These are phyloP conservation scores for Pelargonium australe DNA, from an alignment of 441 rosid genomes.

Conservation along the genomic window DNA sequence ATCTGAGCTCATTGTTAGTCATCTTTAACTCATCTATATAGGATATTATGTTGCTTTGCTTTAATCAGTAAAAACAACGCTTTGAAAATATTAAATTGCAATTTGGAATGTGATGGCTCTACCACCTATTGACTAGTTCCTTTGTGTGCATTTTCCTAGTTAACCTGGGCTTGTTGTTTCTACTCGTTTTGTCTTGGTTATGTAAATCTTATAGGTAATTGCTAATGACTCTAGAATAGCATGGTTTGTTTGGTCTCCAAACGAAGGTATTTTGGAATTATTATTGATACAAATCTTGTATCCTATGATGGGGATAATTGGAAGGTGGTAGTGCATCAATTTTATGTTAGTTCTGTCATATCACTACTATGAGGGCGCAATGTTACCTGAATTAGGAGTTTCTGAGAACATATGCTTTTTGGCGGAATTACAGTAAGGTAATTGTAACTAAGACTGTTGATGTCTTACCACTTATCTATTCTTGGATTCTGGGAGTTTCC, in stretches of 20 bases:
- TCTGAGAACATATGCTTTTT: slow-evolving; percentile 8
- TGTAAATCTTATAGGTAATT: slow-evolving; percentile 10
- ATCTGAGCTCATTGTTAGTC: slow-evolving; percentile 36
- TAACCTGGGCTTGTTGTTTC: slow-evolving; percentile 8
- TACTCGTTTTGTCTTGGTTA: background rate
- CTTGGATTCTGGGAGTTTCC: background rate
- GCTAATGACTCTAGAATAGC: slow-evolving; percentile 13
- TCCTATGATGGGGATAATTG: background rate
- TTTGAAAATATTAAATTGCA: slow-evolving; percentile 18
- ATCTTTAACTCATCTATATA: slow-evolving; percentile 27
- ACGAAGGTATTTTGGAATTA: slow-evolving; percentile 12
- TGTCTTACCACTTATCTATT: background rate
- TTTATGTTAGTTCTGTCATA: no score
- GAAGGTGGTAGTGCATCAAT: slow-evolving; percentile 1
- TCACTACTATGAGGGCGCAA: background rate
- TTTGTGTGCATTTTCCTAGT: slow-evolving; percentile 1
- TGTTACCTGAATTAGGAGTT: slow-evolving; percentile 8
- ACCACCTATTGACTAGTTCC: slow-evolving; percentile 15
- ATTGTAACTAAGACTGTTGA: background rate
- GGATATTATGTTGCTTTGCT: slow-evolving; percentile 27
- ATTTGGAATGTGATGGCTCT: slow-evolving; percentile 20
- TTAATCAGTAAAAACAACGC: slow-evolving; percentile 20
- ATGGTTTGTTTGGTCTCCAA: background rate
- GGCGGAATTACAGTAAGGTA: background rate
- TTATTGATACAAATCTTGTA: slow-evolving; percentile 1